Evolutionary conservation across 2,329 filamentous ascomycete genomes (phyloP).

Genomic region (Tolypocladium paradoxum): DNA sequence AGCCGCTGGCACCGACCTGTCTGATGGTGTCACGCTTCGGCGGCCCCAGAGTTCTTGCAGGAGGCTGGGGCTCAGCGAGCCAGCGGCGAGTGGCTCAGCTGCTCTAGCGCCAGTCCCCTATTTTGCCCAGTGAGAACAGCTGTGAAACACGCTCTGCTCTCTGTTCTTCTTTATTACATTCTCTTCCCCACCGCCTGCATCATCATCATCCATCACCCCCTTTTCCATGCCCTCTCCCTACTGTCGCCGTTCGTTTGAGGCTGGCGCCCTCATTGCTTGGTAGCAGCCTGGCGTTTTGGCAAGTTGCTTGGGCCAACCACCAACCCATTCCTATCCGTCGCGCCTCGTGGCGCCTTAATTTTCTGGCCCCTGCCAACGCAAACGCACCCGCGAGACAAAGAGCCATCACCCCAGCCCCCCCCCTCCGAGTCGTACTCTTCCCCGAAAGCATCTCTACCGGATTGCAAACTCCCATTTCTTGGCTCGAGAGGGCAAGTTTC

Average conservation of each 20-base stretch:
- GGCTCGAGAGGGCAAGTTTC: conserved; percentile 9
- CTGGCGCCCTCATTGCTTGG: neutral
- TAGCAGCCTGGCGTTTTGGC: neutral
- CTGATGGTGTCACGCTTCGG: neutral
- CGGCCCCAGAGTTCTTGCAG: too few species aligned
- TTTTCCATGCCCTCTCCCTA: neutral
- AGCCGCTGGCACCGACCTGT: neutral
- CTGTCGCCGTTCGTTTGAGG: neutral
- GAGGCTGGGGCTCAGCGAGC: neutral
- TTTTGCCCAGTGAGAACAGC: neutral
- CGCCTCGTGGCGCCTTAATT: neutral
- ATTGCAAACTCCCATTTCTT: conserved; percentile 3
- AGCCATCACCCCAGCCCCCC: neutral
- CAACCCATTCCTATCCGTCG: neutral
- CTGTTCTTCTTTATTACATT: neutral
- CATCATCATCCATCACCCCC: neutral
- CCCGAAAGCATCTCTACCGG: neutral
- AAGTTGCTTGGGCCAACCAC: neutral
- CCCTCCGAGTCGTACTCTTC: neutral
- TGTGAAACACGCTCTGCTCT: neutral
- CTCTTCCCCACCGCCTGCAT: neutral
- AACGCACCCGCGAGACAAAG: neutral
- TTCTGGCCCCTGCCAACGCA: neutral
- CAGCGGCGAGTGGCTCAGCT: neutral
- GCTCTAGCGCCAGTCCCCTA: neutral